Evolutionary conservation across 2,329 filamentous ascomycete genomes (phyloP), one percentile per base, ranked within the genome.

Genomic region (Parastagonospora avenae): DNA sequence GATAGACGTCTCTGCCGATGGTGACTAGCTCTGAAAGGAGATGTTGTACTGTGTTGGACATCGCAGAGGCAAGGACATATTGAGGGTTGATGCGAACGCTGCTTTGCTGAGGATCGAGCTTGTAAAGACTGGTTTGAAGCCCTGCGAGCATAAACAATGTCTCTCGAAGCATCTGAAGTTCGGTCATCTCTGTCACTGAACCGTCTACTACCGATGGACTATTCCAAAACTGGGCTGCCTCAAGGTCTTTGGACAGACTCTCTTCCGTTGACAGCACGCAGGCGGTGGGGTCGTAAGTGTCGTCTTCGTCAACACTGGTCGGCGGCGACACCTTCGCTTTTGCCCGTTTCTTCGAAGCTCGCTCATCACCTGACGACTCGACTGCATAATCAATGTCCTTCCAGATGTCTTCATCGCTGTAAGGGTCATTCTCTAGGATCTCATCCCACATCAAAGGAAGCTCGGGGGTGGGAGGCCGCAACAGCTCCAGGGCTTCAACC

Each of bases 91-190:
- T 47, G 4, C 57, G 57, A 5, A 68, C 58, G 31, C 64, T 67
- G 29, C 56, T 64, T 7, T 59, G 61, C 24, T 57, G 48, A 29
- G 46, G 67, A 60, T 77, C 71, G 58, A 64, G 56, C 8, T 60
- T 48, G 63, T 92, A 96, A 1, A 96, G 67, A 1, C 85, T 87
- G 2, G 89, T 93, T 5, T 86, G 82, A 4, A 94, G 76, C 0
- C 92, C 92, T 46, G 85, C 84, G 0, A 97, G 81, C 90, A 97
- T 95, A 63, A 91, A 93, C 0, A 97, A 77, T 0, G 85, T 83
- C 66, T 97, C 92, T 41, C 91, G 85, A 24, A 92, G 76, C 9
- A 87, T 78, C 57, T 92, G 86, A 1, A 89, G 77, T 68, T 96
- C 92, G 0, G 88, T 84, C 5, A 93, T 77, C 12, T 67, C 62